A percentile compares a stretch with the other conserved stretches of the same genome.
These are phyloP conservation scores for Cymodocea nodosa DNA, from an alignment of 116 monocot species.

Conservation along the genomic window DNA sequence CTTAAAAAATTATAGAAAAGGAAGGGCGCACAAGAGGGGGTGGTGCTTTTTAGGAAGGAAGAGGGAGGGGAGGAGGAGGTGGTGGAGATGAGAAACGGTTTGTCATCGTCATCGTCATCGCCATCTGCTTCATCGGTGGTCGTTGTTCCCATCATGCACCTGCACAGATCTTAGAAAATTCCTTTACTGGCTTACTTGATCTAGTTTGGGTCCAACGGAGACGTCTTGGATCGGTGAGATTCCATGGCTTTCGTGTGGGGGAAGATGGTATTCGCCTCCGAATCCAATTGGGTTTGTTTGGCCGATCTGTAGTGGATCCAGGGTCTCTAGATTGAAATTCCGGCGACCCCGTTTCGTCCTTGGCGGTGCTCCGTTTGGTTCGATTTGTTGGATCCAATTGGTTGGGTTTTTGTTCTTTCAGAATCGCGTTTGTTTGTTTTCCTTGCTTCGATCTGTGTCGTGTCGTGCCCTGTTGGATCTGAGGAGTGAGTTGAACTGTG, in stretches of 20 bases:
- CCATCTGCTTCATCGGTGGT: not conserved
- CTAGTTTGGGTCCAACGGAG: not conserved
- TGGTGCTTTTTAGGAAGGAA: conserved; percentile 8
- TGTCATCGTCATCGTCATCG: not conserved
- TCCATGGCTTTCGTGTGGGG: not conserved
- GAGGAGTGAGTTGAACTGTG: no score
- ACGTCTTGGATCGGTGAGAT: conserved; percentile 7
- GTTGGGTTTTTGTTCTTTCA: no score
- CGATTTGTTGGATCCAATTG: not conserved
- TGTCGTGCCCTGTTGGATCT: no score
- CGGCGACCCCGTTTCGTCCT: not conserved
- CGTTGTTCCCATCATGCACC: not conserved
- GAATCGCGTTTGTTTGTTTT: no score
- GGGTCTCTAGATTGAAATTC: not conserved
- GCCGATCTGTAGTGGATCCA: conserved; percentile 5
- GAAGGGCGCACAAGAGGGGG: not conserved
- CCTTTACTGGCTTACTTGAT: not conserved
- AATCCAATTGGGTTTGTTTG: not conserved
- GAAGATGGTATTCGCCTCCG: not conserved
- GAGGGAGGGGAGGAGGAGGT: not conserved
- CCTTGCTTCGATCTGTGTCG: no score
- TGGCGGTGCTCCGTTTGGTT: not conserved
- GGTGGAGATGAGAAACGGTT: not conserved
- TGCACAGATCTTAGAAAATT: conserved; percentile 1
- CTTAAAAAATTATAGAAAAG: not conserved